phyloP scores from a whole-genome alignment of 345 rosid genomes.

The Limnanthes douglasii region DNA sequence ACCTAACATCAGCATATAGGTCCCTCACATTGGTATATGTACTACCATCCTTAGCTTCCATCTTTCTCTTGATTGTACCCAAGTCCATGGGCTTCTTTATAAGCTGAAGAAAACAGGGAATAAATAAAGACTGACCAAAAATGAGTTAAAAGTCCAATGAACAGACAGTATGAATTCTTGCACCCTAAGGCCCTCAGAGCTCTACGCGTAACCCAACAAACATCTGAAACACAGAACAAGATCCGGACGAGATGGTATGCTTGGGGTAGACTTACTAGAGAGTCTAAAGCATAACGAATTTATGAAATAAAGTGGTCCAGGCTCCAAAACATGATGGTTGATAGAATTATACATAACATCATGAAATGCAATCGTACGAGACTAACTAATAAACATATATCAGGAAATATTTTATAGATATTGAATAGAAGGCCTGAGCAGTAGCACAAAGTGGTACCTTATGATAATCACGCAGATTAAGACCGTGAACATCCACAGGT shows the following conservation, averaged over 20 bases:
- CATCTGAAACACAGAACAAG: too few relatives aligned
- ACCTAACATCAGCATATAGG: slow-evolving; percentile 74
- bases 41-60: slow-evolving; percentile 42
- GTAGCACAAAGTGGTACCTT: slow-evolving; percentile 22
- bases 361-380: too few relatives aligned
- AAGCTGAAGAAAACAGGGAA: slow-evolving; percentile 34
- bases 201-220: too few relatives aligned
- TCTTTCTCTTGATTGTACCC: slow-evolving; percentile 44
- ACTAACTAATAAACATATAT: too few relatives aligned
- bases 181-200: too few relatives aligned
- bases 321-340: too few relatives aligned
- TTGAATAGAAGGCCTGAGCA: too few relatives aligned
- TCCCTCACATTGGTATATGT: slow-evolving; percentile 66
- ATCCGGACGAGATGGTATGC: neutral
- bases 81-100: slow-evolving; percentile 84
- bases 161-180: neutral
- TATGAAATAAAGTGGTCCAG: too few relatives aligned
- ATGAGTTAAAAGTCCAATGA: neutral
- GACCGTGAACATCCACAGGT: slow-evolving; percentile 71
- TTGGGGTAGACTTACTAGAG: too few relatives aligned
- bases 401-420: too few relatives aligned
- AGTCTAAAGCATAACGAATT: too few relatives aligned
- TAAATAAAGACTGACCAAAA: slow-evolving; percentile 2
- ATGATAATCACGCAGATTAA: slow-evolving; percentile 56
- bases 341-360: too few relatives aligned